Evolutionary conservation across 768 basidiomycete species (phyloP).

Genomic region (Tremella fuciformis): DNA sequence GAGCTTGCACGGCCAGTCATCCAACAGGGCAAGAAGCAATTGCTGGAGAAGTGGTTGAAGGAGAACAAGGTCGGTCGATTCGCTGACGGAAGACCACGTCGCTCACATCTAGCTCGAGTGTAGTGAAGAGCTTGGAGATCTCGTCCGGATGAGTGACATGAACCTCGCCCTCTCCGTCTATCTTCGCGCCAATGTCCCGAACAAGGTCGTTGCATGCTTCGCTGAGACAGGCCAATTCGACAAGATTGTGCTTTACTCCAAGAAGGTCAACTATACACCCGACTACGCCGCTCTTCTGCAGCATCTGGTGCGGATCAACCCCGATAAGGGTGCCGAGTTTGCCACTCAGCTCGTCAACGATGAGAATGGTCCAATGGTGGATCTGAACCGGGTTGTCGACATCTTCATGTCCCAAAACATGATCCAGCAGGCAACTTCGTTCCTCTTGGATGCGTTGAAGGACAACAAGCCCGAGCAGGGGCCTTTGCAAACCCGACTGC

Average conservation of each 20-base stretch:
- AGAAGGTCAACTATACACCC: conserved; percentile 91
- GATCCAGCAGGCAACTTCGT: conserved; percentile 98
- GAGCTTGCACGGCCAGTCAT: conserved; percentile 95
- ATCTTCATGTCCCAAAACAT: conserved; percentile 99
- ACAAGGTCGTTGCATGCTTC: conserved; percentile 98
- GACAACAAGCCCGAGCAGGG: conserved; percentile 98
- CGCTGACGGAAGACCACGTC: neutral
- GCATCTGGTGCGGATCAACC: conserved; percentile 91
- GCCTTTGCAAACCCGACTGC: conserved; percentile 86
- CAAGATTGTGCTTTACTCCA: conserved; percentile 95
- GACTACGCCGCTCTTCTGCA: conserved; percentile 90
- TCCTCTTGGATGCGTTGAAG: conserved; percentile 94
- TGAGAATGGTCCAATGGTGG: conserved; percentile 85
- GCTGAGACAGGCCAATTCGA: conserved; percentile 98
- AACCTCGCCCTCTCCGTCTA: conserved; percentile 96
- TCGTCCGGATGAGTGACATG: conserved; percentile 92
- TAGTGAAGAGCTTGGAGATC: conserved; percentile 96
- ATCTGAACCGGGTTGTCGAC: conserved; percentile 92
- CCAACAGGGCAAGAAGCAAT: conserved; percentile 91
- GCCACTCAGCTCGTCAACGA: conserved; percentile 92
- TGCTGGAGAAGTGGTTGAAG: conserved; percentile 98
- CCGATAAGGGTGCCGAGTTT: conserved; percentile 97
- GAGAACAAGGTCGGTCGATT: conserved; percentile 79
- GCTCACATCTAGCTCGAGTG: conserved; percentile 72
- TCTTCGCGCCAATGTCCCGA: conserved; percentile 93